A percentile compares a stretch with the other conserved stretches of the same genome.
Evolutionary conservation across 352 stramenopile species (phyloP).

Genomic region (Phytopythium ostracodes): DNA sequence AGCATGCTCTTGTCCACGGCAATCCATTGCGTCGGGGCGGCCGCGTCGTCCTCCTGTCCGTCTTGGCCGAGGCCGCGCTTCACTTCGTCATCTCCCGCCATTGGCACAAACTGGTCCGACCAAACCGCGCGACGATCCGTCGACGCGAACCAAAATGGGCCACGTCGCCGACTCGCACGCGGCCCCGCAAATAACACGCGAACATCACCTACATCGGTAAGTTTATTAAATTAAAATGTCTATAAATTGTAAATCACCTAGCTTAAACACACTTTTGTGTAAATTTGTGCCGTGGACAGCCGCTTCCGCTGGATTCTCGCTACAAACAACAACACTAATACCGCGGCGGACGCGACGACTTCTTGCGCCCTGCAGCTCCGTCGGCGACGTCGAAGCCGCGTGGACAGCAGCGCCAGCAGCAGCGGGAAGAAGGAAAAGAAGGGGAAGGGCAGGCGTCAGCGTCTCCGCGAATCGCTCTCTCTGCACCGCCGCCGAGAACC

Average conservation of each 20-base stretch:
- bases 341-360: not conserved
- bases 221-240: not conserved
- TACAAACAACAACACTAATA: not conserved
- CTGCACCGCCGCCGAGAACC: not conserved
- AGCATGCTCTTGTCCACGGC: constrained; percentile 66
- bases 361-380: not conserved
- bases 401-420: not conserved
- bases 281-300: not conserved
- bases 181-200: not conserved
- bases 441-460: not conserved
- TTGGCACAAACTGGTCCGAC: not conserved
- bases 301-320: not conserved
- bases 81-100: constrained; percentile 5
- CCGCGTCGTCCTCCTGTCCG: not conserved
- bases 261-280: not conserved
- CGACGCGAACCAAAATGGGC: not conserved
- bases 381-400: not conserved
- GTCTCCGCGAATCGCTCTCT: not conserved
- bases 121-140: not conserved
- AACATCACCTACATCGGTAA: not conserved
- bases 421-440: not conserved
- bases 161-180: not conserved
- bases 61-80: not conserved
- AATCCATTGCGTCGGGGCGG: constrained; percentile 28
- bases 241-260: not conserved